Evolutionary conservation across 2,329 filamentous ascomycete genomes (phyloP).

Genomic region (Chaetoscypha palmicola): DNA sequence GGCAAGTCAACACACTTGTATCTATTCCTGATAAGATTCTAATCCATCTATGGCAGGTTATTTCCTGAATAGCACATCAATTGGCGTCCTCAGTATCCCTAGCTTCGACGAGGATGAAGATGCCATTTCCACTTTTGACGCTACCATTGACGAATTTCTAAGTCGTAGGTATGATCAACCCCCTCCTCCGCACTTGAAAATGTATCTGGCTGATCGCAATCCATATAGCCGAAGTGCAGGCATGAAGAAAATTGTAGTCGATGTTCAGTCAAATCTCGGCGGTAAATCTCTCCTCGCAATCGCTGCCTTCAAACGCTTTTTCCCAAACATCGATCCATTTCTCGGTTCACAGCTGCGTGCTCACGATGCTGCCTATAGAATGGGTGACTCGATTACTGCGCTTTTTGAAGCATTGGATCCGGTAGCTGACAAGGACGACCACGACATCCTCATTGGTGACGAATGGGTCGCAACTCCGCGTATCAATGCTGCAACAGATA

Average conservation of each 20-base stretch:
- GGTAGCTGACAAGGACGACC: neutral
- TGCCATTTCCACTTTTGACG: constrained; percentile 24
- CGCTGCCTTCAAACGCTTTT: constrained; percentile 38
- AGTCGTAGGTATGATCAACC: too few species aligned
- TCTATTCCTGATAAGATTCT: too few species aligned
- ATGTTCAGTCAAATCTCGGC: constrained; percentile 51
- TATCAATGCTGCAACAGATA: constrained; percentile 1
- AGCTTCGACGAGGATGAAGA: constrained; percentile 28
- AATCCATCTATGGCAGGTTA: constrained; percentile 4
- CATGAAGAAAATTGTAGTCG: constrained; percentile 53
- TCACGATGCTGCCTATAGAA: constrained; percentile 9
- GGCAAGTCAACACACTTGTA: neutral
- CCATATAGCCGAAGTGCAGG: constrained; percentile 35
- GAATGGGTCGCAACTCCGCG: constrained; percentile 1
- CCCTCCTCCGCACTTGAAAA: too few species aligned
- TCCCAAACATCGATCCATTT: constrained; percentile 17
- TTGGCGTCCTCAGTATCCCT: constrained; percentile 33
- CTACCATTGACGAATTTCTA: constrained; percentile 35
- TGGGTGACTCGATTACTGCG: neutral
- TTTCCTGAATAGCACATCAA: constrained; percentile 7
- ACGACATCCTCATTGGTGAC: neutral
- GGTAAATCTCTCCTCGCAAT: constrained; percentile 51
- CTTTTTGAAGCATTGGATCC: constrained; percentile 9
- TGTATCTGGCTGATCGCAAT: too few species aligned
- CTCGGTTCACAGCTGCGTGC: constrained; percentile 6